These are phyloP conservation scores for Acmispon strigosus DNA, from an alignment of 306 rosid species.

Conservation along the genomic window DNA sequence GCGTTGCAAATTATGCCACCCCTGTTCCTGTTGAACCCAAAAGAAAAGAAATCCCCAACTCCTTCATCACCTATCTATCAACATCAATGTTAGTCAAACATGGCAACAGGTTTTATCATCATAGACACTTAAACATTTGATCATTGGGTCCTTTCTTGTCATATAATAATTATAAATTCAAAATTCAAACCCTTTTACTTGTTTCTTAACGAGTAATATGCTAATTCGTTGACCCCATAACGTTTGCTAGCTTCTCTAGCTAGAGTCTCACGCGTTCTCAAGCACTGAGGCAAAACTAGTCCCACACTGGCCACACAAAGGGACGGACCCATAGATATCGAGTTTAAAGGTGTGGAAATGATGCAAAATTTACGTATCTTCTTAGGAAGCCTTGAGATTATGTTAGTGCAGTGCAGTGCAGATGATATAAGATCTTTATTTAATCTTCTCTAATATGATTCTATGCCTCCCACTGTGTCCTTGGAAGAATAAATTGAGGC, in stretches of 20 bases:
- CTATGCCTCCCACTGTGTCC: slow-evolving; percentile 22
- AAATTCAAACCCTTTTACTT: slow-evolving; percentile 34
- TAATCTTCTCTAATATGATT: slow-evolving; percentile 21
- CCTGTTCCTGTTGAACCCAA: slow-evolving; percentile 42
- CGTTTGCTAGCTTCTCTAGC: slow-evolving; percentile 10
- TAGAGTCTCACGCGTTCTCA: slow-evolving; percentile 33
- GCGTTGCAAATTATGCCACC: background rate
- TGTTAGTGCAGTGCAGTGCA: background rate
- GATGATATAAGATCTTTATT: slow-evolving; percentile 14
- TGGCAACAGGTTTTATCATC: slow-evolving; percentile 24
- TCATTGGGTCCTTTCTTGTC: slow-evolving; percentile 34
- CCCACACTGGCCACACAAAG: slow-evolving; percentile 24
- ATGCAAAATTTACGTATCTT: slow-evolving; percentile 23
- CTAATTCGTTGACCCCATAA: slow-evolving; percentile 51
- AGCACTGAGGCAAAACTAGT: slow-evolving; percentile 32
- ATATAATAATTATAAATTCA: slow-evolving; percentile 34
- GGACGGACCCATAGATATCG: slow-evolving; percentile 21
- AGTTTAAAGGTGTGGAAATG: slow-evolving; percentile 24
- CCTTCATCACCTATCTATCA: background rate
- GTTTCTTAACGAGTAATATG: slow-evolving; percentile 33
- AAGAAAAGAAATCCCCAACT: slow-evolving; percentile 15
- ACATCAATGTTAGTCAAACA: slow-evolving; percentile 45
- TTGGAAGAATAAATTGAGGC: background rate
- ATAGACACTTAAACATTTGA: slow-evolving; percentile 23
- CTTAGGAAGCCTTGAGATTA: slow-evolving; percentile 20